phyloP scores from a whole-genome alignment of 148 eudicot species.

The Spergularia marina region DNA sequence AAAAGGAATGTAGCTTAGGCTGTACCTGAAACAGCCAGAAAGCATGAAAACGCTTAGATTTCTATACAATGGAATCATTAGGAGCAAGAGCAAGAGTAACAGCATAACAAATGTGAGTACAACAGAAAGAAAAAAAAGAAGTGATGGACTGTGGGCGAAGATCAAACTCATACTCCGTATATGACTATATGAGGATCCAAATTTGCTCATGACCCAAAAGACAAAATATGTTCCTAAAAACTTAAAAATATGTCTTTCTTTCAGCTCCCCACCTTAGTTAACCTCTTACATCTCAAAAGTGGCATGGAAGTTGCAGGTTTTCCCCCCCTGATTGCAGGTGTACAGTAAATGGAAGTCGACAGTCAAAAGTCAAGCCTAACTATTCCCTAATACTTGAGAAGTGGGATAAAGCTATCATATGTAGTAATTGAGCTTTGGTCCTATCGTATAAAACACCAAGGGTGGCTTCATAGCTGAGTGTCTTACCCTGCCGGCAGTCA shows the following conservation, averaged over 20 bases:
- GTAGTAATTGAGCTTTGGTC: too few species aligned
- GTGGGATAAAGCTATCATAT: too few species aligned
- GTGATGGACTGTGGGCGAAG: neutral
- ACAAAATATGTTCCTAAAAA: neutral
- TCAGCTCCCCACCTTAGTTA: too few species aligned
- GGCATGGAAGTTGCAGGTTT: neutral
- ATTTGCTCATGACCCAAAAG: too few species aligned
- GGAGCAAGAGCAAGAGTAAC: neutral
- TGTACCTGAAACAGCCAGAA: constrained; percentile 61
- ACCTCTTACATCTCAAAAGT: neutral
- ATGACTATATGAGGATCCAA: too few species aligned
- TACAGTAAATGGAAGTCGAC: neutral
- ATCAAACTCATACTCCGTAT: too few species aligned
- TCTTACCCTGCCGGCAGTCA: neutral
- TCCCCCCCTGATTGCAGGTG: neutral
- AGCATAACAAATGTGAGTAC: neutral
- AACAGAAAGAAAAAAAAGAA: neutral
- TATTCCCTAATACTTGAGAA: too few species aligned
- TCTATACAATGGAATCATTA: neutral
- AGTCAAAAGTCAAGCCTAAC: neutral
- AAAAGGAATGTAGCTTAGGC: constrained; percentile 88
- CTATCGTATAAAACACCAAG: too few species aligned
- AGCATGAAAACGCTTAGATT: constrained; percentile 1
- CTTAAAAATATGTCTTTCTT: neutral
- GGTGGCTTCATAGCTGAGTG: neutral